Percentiles rank a stretch among this genome's conserved stretches.
Evolutionary conservation across 768 basidiomycete genomes (phyloP).

Genomic region (Fomitopsis serialis): DNA sequence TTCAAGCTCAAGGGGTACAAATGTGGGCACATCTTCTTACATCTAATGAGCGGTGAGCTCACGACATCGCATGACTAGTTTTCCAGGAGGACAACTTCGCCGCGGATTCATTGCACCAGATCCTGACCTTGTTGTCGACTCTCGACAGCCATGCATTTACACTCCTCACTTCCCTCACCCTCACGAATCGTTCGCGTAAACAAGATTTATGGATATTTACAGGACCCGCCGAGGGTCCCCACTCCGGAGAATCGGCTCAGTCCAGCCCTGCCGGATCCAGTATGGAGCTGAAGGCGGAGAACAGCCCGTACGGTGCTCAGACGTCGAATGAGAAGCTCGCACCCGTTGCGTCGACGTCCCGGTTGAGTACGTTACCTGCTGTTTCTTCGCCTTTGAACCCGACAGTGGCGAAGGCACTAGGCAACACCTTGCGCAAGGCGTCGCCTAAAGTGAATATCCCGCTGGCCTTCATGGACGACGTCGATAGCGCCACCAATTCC

Average conservation of each 20-base stretch:
- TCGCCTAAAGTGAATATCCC: conserved; percentile 61
- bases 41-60: conserved; percentile 14
- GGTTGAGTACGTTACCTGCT: conserved; percentile 2
- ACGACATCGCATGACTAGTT: conserved; percentile 36
- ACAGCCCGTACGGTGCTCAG: not conserved
- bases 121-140: conserved; percentile 59
- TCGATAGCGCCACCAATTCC: conserved; percentile 1
- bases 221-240: conserved; percentile 32
- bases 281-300: conserved; percentile 25
- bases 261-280: conserved; percentile 30
- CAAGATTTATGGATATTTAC: conserved; percentile 80
- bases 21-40: conserved; percentile 41
- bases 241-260: conserved; percentile 27
- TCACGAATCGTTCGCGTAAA: conserved; percentile 63
- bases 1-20: conserved; percentile 81
- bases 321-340: conserved; percentile 4
- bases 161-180: conserved; percentile 63
- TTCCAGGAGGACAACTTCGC: conserved; percentile 76
- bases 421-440: conserved; percentile 48
- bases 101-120: conserved; percentile 66
- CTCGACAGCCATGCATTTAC: conserved; percentile 66
- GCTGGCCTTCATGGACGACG: conserved; percentile 37
- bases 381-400: conserved; percentile 18
- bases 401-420: conserved; percentile 23
- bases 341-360: not conserved